Evolutionary conservation across 768 basidiomycete genomes (phyloP).

Genomic region (Russula vinacea): DNA sequence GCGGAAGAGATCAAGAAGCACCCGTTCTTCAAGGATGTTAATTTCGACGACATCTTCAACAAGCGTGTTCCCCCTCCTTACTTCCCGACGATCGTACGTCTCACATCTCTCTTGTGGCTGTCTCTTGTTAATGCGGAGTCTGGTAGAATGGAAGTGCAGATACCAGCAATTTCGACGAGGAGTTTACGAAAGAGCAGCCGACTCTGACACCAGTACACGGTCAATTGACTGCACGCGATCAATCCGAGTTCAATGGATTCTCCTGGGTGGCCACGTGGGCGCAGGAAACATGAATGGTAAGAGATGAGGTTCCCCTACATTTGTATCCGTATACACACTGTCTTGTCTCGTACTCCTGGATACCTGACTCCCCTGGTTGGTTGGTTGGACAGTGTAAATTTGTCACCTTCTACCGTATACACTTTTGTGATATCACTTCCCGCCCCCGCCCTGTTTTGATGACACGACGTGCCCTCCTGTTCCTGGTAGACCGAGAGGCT

Average conservation of each 20-base stretch:
- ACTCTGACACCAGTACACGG: conserved; percentile 97
- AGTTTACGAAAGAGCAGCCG: conserved; percentile 95
- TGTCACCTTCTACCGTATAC: conserved; percentile 23
- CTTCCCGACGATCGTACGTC: conserved; percentile 88
- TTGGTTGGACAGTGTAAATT: conserved; percentile 22
- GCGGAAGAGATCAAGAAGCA: conserved; percentile 97
- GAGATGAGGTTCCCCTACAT: conserved; percentile 23
- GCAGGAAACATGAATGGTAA: conserved; percentile 32
- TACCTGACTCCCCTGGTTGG: conserved; percentile 32
- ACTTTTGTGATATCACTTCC: conserved; percentile 27
- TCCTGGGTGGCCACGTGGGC: conserved; percentile 72
- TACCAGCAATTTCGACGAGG: conserved; percentile 93
- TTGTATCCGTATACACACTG: conserved; percentile 16
- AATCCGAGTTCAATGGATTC: conserved; percentile 95
- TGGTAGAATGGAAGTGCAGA: conserved; percentile 76
- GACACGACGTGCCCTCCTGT: conserved; percentile 66
- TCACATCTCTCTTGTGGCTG: background rate
- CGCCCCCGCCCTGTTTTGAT: conserved; percentile 32
- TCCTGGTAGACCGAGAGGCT: conserved; percentile 52
- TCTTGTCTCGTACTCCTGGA: conserved; percentile 31
- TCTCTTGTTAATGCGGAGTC: background rate
- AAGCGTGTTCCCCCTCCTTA: conserved; percentile 97
- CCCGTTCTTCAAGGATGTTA: conserved; percentile 98
- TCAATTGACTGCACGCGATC: conserved; percentile 83
- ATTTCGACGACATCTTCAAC: conserved; percentile 93